A percentile compares a stretch with the other conserved stretches of the same genome.
phyloP scores from a whole-genome alignment of 495 filamentous ascomycete species.

The Penicillium silybi region DNA sequence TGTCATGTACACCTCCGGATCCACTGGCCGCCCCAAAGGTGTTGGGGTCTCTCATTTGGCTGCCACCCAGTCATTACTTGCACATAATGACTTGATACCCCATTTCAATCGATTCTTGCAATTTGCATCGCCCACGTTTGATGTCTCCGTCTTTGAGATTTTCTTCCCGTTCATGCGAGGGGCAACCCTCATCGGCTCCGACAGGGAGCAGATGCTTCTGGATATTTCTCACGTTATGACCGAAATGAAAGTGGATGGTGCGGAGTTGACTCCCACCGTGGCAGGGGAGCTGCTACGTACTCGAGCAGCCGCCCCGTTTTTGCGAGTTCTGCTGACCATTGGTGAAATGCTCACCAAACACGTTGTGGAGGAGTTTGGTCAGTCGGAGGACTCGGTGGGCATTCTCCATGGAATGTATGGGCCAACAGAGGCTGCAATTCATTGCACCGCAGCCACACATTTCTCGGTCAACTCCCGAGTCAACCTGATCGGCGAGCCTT shows the following conservation, averaged over 20 bases:
- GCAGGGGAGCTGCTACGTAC: conserved; percentile 61
- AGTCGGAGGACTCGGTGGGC: conserved; percentile 24
- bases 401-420: conserved; percentile 85
- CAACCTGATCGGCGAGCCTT: conserved; percentile 65
- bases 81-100: conserved; percentile 72
- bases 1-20: conserved; percentile 88
- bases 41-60: conserved; percentile 74
- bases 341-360: conserved; percentile 79
- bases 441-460: conserved; percentile 56
- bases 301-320: conserved; percentile 54
- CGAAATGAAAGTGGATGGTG: conserved; percentile 65
- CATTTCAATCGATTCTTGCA: conserved; percentile 72
- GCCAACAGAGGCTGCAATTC: conserved; percentile 80
- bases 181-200: conserved; percentile 63
- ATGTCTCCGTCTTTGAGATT: conserved; percentile 85
- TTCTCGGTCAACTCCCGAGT: conserved; percentile 47
- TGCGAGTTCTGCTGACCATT: conserved; percentile 71
- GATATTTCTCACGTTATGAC: conserved; percentile 65
- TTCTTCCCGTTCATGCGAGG: conserved; percentile 77
- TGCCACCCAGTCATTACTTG: conserved; percentile 69
- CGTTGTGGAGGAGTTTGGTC: conserved; percentile 70
- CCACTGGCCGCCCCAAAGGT: conserved; percentile 85
- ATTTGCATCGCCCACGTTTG: conserved; percentile 83
- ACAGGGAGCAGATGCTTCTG: conserved; percentile 59
- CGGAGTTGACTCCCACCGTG: conserved; percentile 80